Base-by-base conservation (phyloP, 2,329 filamentous ascomycete species). In the Trichoderma atroviride region DNA sequence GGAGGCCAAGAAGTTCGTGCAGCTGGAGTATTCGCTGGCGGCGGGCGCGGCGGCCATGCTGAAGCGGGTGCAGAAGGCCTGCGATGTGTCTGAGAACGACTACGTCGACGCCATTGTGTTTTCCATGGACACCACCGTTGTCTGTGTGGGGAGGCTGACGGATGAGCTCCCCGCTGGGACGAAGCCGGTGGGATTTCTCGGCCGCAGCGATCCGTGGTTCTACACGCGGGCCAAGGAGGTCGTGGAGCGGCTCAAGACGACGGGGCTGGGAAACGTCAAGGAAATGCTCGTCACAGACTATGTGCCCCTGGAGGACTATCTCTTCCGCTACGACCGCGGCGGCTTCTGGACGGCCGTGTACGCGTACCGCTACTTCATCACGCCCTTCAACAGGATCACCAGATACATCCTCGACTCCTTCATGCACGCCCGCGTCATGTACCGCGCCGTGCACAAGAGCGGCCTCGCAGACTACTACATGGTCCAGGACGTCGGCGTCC, bases 51-150 rank as follows among this genome's bases (percentile, higher is more conserved):
- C 76, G n/a, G 77, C 79, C 61, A 77, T 82, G 64, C 73, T 80
- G 35, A 72, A 77, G n/a, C 80, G 80, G 33, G 82, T 90, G 40
- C 79, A 84, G 66, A 77, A 82, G 2, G 82, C 81, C 69, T 79
- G 81, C 0, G 76, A 71, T 0, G 78, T 80, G n/a, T 67, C 75
- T 0, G 74, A 77, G 0, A 81, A 84, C 35, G 89, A 93, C 70
- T 94, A 89, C 72, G 82, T 94, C 2, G 91, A 93, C 70, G 90
- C 85, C 1, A 90, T 93, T 55, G 80, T 89, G n/a, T 92, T 87
- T 75, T 84, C 87, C 0, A 79, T 79, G 16, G 80, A 82, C 22
- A 81, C 81, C 6, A 86, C 87, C 0, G 83, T 91, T 0, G 79
- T 92, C 55, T 90, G 90, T 76, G 82, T 84, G 0, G 91, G 91